Base-by-base conservation (phyloP, 345 rosid genomes). In the Ceriops zippeliana region DNA sequence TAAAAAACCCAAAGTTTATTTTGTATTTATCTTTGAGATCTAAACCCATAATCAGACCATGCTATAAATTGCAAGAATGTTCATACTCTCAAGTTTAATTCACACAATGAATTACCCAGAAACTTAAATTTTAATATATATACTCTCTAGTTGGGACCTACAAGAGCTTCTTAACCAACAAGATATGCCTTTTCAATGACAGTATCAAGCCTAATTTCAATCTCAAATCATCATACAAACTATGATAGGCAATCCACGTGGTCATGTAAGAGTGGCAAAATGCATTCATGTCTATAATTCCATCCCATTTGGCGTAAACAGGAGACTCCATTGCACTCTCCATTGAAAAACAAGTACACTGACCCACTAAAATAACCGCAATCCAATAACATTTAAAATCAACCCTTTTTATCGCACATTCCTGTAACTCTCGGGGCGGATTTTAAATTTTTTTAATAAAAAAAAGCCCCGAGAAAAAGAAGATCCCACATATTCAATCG, bases 41-140 rank as follows among this genome's bases (percentile, higher is more conserved):
- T 59, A 26, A 68, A 58, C 34, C 15, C 52, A 54, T 34, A 42
- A 16, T 37, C 70, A 67, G 24, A 27, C 58, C 58, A n/a, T 21
- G 22, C 58, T 1, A 2, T 54, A 2, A 9, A 54, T 22, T 54
- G 58, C 27, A 54, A 22, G 58, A 54, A 7, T 22, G 58, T 9
- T 26, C 58, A 22, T 5, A 16, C 16, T 56, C 30, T 56, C 59
- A 56, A 42, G 49, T 3, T 2, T 42, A 42, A 38, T 8, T 38
- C 46, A 38, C 46, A 38, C 15, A 38, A 38, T 8, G 46, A 17
- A 22, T 24, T 42, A 42, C 51, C 15, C 67, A 22, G 51, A 34
- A 63, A 28, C 26, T 24, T 24, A 24, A 24, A 24, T 24, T 24
- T 24, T 24, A 24, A 24, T 24, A 24, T 24, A 24, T 24, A 24